Evolutionary conservation across 805 yeast species (phyloP), one percentile per base, ranked within the genome.

Genomic region (Metschnikowia hibisci): DNA sequence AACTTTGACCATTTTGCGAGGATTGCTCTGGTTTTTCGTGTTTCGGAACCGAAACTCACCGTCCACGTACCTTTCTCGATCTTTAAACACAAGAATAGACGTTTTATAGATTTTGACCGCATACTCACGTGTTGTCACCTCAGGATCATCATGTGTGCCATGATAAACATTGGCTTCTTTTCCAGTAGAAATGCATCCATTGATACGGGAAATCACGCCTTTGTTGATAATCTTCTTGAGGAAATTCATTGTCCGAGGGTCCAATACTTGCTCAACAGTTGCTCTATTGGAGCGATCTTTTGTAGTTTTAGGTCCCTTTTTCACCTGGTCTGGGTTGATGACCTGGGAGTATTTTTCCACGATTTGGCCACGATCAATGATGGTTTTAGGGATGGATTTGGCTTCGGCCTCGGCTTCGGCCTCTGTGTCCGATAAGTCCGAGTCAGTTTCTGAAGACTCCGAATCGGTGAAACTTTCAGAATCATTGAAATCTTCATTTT

Each of bases 121-220:
- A 54, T 71, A 82, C 54, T 80, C 96, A 48, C 69, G 74, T 11
- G 65, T 54, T 12, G 55, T 57, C 4, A 59, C 56, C 20, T 36
- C 51, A 1, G 62, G 56, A 43, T 73, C 69, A 10, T 95, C 96
- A 58, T 87, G 91, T 52, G 68, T 73, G 13, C 73, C 76, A 48
- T 69, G 76, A 61, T 93, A 93, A 0, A 93, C 97, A 58, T 93
- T 93, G n/a, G 99, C 99, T 64, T 93, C 99, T 62, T 93, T 93
- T 37, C 99, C 99, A 0, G 99, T 93, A 55, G 93, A 82, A 38
- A 93, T 74, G 61, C 98, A 93, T 10, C 99, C 99, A 55, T 90
- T 87, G 55, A 93, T 82, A 52, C 85, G 80, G 2, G 93, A 80
- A 27, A 93, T 79, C 5, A 87, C 76, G 4, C 96, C 96, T 54